Evolutionary conservation across 352 stramenopile species (phyloP).

Genomic region (Globisporangium spinosum): DNA sequence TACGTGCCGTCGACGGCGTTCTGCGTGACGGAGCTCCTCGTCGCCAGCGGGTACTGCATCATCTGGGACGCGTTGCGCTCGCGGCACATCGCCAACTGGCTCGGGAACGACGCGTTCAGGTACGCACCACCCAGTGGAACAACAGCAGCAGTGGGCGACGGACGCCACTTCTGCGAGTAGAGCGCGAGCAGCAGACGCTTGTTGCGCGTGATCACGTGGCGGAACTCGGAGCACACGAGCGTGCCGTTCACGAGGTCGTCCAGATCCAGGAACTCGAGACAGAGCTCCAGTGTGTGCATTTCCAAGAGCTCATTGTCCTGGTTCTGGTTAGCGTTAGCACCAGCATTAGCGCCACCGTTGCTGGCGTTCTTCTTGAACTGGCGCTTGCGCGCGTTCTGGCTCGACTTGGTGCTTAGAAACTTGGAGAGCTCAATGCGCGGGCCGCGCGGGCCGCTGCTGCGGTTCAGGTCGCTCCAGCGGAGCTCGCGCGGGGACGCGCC

Average conservation of each 20-base stretch:
- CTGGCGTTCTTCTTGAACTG: constrained; percentile 19
- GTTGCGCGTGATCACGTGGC: constrained; percentile 40
- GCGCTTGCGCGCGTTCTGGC: constrained; percentile 29
- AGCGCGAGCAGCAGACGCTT: constrained; percentile 45
- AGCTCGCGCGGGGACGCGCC: constrained; percentile 35
- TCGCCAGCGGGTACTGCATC: constrained; percentile 48
- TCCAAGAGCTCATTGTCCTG: constrained; percentile 29
- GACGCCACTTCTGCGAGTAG: constrained; percentile 63
- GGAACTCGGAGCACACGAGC: constrained; percentile 55
- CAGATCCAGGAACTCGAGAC: constrained; percentile 70
- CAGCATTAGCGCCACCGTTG: not conserved
- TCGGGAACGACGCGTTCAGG: constrained; percentile 35
- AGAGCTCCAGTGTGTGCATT: constrained; percentile 57
- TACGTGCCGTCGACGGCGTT: constrained; percentile 31
- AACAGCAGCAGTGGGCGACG: not conserved
- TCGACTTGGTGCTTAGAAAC: constrained; percentile 21
- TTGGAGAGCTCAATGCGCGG: constrained; percentile 29
- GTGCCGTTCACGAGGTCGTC: constrained; percentile 40
- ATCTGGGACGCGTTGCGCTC: constrained; percentile 20
- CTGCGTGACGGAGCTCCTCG: constrained; percentile 44
- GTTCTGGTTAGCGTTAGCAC: constrained; percentile 3
- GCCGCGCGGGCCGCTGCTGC: constrained; percentile 45
- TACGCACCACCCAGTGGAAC: constrained; percentile 30
- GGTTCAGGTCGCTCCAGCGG: constrained; percentile 71
- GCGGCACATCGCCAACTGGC: constrained; percentile 47